phyloP scores from a whole-genome alignment of 1,139 yeast genomes.

The Petasospora fabianii region DNA sequence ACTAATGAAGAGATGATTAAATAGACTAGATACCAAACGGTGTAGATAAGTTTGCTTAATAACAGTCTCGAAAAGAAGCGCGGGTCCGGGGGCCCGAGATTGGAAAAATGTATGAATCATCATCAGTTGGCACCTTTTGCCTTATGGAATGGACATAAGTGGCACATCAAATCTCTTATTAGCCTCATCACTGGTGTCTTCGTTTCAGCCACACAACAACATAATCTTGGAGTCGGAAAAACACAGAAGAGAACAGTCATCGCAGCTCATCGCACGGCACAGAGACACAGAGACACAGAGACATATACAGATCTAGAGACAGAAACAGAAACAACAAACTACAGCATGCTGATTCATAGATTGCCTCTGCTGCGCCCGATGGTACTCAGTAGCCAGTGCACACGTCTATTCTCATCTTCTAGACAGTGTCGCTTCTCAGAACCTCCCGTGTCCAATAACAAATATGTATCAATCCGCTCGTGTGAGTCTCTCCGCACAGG shows the following conservation, averaged over 20 bases:
- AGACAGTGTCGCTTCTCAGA: constrained; percentile 19
- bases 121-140: neutral
- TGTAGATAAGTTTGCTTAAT: neutral
- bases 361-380: neutral
- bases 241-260: neutral
- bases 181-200: neutral
- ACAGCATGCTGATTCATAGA: neutral
- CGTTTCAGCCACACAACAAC: neutral
- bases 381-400: constrained; percentile 1
- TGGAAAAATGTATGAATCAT: neutral
- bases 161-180: neutral
- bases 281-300: no score
- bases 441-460: constrained; percentile 20
- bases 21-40: neutral
- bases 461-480: constrained; percentile 22
- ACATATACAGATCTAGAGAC: no score
- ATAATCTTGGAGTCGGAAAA: no score
- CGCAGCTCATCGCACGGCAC: neutral
- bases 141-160: neutral
- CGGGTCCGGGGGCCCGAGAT: neutral
- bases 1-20: neutral
- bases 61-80: neutral
- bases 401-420: constrained; percentile 13
- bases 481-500: constrained; percentile 18
- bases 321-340: no score